phyloP scores from a whole-genome alignment of 768 basidiomycete genomes.

The Lanmaoa pseudosensibilis region DNA sequence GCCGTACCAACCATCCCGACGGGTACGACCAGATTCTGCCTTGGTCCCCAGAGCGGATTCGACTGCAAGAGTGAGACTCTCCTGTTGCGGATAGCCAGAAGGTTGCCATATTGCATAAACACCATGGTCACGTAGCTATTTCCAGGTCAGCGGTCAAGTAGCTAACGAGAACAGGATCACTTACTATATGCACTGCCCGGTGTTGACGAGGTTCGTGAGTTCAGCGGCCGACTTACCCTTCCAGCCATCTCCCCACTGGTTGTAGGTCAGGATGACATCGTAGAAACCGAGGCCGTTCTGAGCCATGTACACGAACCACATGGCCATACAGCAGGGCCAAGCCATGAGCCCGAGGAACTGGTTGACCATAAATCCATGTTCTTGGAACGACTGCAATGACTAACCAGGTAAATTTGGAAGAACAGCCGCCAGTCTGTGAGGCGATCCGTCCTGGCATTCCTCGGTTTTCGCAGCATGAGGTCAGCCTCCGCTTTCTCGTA shows the following conservation, averaged over 20 bases:
- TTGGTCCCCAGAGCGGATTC: constrained; percentile 48
- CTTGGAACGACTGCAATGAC: constrained; percentile 11
- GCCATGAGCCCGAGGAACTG: constrained; percentile 47
- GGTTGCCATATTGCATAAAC: constrained; percentile 43
- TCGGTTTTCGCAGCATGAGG: constrained; percentile 48
- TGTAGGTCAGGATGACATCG: constrained; percentile 42
- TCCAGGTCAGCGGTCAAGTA: background rate
- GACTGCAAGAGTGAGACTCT: constrained; percentile 44
- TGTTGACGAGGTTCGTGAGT: constrained; percentile 37
- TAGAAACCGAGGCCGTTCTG: constrained; percentile 39
- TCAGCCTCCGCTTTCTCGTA: constrained; percentile 54
- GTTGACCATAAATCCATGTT: constrained; percentile 3
- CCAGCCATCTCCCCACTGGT: constrained; percentile 40
- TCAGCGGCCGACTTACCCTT: constrained; percentile 32
- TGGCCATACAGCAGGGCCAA: constrained; percentile 46
- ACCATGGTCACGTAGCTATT: constrained; percentile 49
- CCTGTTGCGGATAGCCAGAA: constrained; percentile 46
- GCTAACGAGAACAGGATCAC: constrained; percentile 8
- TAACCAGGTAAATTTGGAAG: constrained; percentile 47
- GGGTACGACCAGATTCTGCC: constrained; percentile 41
- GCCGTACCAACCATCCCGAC: constrained; percentile 41
- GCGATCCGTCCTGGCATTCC: constrained; percentile 49
- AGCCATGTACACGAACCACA: constrained; percentile 42
- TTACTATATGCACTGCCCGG: constrained; percentile 48
- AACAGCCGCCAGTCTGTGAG: constrained; percentile 51